Evolutionary conservation across 208 protist species (phyloP).

Genomic region (Leishmania guyanensis): DNA sequence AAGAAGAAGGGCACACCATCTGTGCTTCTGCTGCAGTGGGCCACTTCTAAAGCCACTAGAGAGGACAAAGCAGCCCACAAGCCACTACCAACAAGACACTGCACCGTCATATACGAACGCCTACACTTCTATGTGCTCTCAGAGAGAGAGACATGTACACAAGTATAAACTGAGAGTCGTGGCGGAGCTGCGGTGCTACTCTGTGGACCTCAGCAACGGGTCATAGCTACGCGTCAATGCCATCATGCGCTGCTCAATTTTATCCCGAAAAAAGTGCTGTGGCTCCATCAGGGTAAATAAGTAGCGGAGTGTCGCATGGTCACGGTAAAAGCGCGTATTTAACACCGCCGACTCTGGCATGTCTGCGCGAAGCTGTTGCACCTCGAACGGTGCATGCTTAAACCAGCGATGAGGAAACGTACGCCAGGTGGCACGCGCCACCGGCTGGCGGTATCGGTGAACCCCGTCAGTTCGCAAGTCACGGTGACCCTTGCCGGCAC

Average conservation of each 20-base stretch:
- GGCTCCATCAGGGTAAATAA: slow-evolving; percentile 87
- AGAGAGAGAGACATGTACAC: background rate
- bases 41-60: background rate
- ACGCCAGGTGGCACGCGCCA: slow-evolving; percentile 76
- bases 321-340: slow-evolving; percentile 83
- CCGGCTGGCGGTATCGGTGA: slow-evolving; percentile 39
- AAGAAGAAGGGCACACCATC: background rate
- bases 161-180: background rate
- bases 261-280: slow-evolving; percentile 68
- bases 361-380: slow-evolving; percentile 88
- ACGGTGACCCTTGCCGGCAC: slow-evolving; percentile 62
- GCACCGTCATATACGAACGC: background rate
- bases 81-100: background rate
- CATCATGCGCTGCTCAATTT: slow-evolving; percentile 70
- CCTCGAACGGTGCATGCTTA: slow-evolving; percentile 90
- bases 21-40: background rate
- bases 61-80: too few species aligned
- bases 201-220: slow-evolving; percentile 7
- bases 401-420: slow-evolving; percentile 86
- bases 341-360: slow-evolving; percentile 68
- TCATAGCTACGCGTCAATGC: slow-evolving; percentile 70
- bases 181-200: background rate
- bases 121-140: too few species aligned
- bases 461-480: slow-evolving; percentile 77
- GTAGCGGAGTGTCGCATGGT: slow-evolving; percentile 74